phyloP scores from a whole-genome alignment of 2,329 filamentous ascomycete genomes.

The Aspergillus novoparasiticus region DNA sequence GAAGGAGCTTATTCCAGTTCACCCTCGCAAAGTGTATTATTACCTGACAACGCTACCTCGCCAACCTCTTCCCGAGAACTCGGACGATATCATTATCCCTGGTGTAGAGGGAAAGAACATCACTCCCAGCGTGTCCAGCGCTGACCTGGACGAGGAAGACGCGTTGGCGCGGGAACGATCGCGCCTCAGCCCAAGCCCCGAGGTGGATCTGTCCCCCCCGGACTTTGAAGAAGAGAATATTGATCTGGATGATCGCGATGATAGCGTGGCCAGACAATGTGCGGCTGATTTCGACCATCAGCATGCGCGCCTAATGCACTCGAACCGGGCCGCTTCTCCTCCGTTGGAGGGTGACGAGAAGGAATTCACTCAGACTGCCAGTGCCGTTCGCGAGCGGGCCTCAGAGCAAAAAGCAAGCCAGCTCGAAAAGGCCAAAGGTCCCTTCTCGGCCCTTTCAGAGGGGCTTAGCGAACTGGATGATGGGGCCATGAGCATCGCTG shows the following conservation, averaged over 20 bases:
- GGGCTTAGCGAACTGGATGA: slow-evolving; percentile 45
- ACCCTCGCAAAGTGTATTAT: slow-evolving; percentile 94
- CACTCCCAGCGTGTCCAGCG: slow-evolving; percentile 79
- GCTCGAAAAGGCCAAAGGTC: slow-evolving; percentile 30
- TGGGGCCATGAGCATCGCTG: slow-evolving; percentile 29
- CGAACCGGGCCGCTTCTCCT: slow-evolving; percentile 76
- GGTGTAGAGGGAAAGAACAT: slow-evolving; percentile 63
- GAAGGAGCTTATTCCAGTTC: slow-evolving; percentile 88
- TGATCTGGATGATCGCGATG: slow-evolving; percentile 56
- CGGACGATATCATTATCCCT: slow-evolving; percentile 54
- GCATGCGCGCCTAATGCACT: slow-evolving; percentile 62
- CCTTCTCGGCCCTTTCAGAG: slow-evolving; percentile 40
- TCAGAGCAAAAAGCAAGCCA: slow-evolving; percentile 40
- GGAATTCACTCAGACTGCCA: slow-evolving; percentile 95
- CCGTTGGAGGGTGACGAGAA: slow-evolving; percentile 92
- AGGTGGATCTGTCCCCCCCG: slow-evolving; percentile 85
- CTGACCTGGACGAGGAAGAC: slow-evolving; percentile 72
- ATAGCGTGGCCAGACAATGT: slow-evolving; percentile 50
- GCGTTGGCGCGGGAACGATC: slow-evolving; percentile 58
- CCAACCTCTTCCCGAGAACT: slow-evolving; percentile 73
- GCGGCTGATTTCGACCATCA: slow-evolving; percentile 57
- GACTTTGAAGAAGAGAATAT: slow-evolving; percentile 78
- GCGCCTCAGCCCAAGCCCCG: slow-evolving; percentile 84
- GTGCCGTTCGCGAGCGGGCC: slow-evolving; percentile 68
- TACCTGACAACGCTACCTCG: slow-evolving; percentile 88